Percentiles rank a stretch among this genome's conserved stretches.
phyloP scores from a whole-genome alignment of 2,329 filamentous ascomycete genomes.

The Amesomyces nigricolor region DNA sequence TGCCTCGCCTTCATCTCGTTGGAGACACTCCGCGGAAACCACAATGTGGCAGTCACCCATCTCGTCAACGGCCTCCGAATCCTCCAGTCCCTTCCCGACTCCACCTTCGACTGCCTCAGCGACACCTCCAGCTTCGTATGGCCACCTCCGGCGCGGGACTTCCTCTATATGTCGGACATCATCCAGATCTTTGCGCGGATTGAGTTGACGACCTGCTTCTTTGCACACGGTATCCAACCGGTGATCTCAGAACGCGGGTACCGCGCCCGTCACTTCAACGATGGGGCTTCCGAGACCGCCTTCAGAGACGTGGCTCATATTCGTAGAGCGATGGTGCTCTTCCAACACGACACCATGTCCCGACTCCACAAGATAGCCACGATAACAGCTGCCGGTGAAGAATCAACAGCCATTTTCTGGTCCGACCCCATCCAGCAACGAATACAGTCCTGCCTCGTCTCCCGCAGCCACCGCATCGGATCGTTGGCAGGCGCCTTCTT shows the following conservation, averaged over 20 bases:
- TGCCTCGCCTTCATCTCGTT: slow-evolving; percentile 29
- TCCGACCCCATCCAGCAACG: slow-evolving; percentile 20
- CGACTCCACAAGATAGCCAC: slow-evolving; percentile 20
- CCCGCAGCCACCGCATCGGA: slow-evolving; percentile 19
- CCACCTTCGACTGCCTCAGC: slow-evolving; percentile 21
- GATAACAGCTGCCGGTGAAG: neutral
- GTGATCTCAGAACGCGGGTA: slow-evolving; percentile 24
- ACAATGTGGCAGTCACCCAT: slow-evolving; percentile 25
- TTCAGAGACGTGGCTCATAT: slow-evolving; percentile 15
- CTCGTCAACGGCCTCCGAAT: slow-evolving; percentile 29
- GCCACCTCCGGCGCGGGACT: neutral
- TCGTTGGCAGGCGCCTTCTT: slow-evolving; percentile 19
- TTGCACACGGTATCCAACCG: slow-evolving; percentile 24
- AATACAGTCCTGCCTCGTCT: slow-evolving; percentile 20
- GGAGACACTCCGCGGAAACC: slow-evolving; percentile 26
- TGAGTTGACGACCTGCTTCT: slow-evolving; percentile 25
- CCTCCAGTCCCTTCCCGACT: slow-evolving; percentile 23
- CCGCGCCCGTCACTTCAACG: slow-evolving; percentile 16
- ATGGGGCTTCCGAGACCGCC: slow-evolving; percentile 11
- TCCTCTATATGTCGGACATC: slow-evolving; percentile 24
- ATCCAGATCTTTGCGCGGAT: slow-evolving; percentile 27
- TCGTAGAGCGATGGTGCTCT: slow-evolving; percentile 17
- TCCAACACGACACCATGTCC: slow-evolving; percentile 23
- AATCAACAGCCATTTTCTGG: slow-evolving; percentile 19
- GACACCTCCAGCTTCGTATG: slow-evolving; percentile 10